Percentiles rank a stretch among this genome's conserved stretches.
Conservation (phyloP, 257 asterid genomes). For the Cinchona pubescens region DNA sequence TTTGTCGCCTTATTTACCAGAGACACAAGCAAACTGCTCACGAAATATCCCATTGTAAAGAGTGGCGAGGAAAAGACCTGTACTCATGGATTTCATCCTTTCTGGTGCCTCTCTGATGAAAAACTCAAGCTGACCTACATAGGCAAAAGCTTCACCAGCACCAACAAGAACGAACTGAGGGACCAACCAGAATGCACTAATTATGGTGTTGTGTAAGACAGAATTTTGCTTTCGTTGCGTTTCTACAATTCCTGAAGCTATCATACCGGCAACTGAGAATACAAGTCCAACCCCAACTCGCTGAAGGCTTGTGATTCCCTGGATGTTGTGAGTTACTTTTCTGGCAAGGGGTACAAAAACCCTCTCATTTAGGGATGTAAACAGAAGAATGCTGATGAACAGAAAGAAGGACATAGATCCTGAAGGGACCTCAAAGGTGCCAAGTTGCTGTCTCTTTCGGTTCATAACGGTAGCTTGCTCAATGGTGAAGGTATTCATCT, state of each 20-base stretch:
- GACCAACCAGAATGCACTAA: slow-evolving; percentile 75
- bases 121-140: slow-evolving; percentile 90
- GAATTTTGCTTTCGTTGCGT: slow-evolving; percentile 33
- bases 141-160: slow-evolving; percentile 86
- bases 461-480: slow-evolving; percentile 87
- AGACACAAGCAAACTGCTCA: slow-evolving; percentile 69
- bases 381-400: slow-evolving; percentile 63
- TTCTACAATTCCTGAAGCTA: slow-evolving; percentile 63
- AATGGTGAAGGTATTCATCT: slow-evolving; percentile 82
- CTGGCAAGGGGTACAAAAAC: slow-evolving; percentile 58
- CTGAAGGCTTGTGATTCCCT: slow-evolving; percentile 72
- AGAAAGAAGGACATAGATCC: slow-evolving; percentile 79
- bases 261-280: slow-evolving; percentile 66
- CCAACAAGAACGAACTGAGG: slow-evolving; percentile 85
- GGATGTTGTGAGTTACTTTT: slow-evolving; percentile 42
- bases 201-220: slow-evolving; percentile 3
- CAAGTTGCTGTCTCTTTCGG: slow-evolving; percentile 45
- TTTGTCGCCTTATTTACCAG: slow-evolving; percentile 47
- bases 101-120: slow-evolving; percentile 85
- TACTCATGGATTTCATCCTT: slow-evolving; percentile 90
- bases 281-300: slow-evolving; percentile 67
- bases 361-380: slow-evolving; percentile 70
- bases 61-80: slow-evolving; percentile 74
- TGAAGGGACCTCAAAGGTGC: slow-evolving; percentile 56
- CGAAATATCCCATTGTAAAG: slow-evolving; percentile 77